phyloP scores from a whole-genome alignment of 495 filamentous ascomycete genomes.

The Aspergillus bertholletiae region DNA sequence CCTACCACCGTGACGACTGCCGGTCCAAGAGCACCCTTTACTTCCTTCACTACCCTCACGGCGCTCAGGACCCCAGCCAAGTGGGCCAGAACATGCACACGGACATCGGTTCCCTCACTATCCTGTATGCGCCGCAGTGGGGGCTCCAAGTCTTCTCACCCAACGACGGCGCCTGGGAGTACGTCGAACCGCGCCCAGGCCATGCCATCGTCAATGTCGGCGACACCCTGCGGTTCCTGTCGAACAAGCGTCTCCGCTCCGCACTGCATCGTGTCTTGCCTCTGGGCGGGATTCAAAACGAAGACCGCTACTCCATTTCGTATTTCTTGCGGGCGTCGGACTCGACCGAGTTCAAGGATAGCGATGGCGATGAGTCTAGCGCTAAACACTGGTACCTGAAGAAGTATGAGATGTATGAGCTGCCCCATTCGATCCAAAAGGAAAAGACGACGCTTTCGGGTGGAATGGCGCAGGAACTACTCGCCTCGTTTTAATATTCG shows the following conservation, averaged over 20 bases:
- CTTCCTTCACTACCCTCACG: conserved; percentile 7
- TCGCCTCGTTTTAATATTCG: background rate
- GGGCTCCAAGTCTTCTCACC: conserved; percentile 53
- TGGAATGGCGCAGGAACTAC: conserved; percentile 7
- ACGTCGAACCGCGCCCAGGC: conserved; percentile 46
- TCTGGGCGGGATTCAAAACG: background rate
- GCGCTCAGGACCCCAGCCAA: background rate
- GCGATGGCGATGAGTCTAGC: conserved; percentile 43
- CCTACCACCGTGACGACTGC: conserved; percentile 2
- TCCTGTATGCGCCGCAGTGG: conserved; percentile 54
- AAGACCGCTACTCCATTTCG: conserved; percentile 54
- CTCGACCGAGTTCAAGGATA: conserved; percentile 48
- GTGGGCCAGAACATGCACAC: conserved; percentile 55
- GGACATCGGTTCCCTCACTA: conserved; percentile 54
- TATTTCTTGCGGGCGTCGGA: conserved; percentile 56
- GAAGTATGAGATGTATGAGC: conserved; percentile 49
- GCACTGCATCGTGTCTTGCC: conserved; percentile 57
- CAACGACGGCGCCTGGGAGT: conserved; percentile 45
- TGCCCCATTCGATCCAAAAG: conserved; percentile 11
- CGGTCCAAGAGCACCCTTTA: conserved; percentile 7
- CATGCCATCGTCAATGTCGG: conserved; percentile 55
- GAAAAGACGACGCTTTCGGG: conserved; percentile 12
- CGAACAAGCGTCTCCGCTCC: conserved; percentile 46
- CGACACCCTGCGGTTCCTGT: conserved; percentile 52
- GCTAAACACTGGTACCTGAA: conserved; percentile 54